Conservation (phyloP, 495 filamentous ascomycete genomes). For the Cercophora newfieldiana region DNA sequence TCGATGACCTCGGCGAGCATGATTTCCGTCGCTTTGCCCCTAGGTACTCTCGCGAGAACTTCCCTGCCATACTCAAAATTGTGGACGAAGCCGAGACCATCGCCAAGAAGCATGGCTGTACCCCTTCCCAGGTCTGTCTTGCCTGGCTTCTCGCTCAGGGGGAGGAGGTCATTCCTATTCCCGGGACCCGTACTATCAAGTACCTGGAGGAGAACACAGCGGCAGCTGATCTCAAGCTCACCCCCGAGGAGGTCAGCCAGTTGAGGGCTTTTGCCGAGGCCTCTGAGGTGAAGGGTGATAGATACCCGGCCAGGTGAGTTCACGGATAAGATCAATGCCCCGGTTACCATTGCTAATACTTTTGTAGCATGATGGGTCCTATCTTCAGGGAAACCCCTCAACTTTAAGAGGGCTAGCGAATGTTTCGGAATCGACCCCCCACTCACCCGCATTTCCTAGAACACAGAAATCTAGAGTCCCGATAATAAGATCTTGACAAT, state of each 20-base stretch:
- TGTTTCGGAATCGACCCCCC: too few relatives aligned
- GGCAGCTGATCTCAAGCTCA: constrained; percentile 48
- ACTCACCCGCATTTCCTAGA: too few relatives aligned
- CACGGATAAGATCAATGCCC: not conserved
- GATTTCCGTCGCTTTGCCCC: constrained; percentile 51
- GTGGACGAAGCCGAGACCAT: constrained; percentile 64
- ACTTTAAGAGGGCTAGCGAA: not conserved
- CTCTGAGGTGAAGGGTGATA: constrained; percentile 8
- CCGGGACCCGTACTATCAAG: constrained; percentile 56
- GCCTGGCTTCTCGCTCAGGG: constrained; percentile 57
- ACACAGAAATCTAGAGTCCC: too few relatives aligned
- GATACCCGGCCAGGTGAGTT: constrained; percentile 9
- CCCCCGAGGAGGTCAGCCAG: constrained; percentile 48
- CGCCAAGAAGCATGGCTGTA: constrained; percentile 54
- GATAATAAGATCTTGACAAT: too few relatives aligned
- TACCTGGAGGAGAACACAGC: constrained; percentile 60
- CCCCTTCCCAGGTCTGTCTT: constrained; percentile 59
- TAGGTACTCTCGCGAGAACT: constrained; percentile 67
- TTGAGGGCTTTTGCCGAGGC: constrained; percentile 30
- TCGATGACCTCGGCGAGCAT: constrained; percentile 61
- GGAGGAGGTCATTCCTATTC: constrained; percentile 57
- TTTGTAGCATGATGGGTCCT: not conserved
- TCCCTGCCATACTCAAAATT: constrained; percentile 71
- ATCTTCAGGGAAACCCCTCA: not conserved
- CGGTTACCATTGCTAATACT: not conserved